These are phyloP conservation scores for Xylaria flabelliformis DNA, from an alignment of 495 filamentous ascomycete genomes.

Conservation along the genomic window DNA sequence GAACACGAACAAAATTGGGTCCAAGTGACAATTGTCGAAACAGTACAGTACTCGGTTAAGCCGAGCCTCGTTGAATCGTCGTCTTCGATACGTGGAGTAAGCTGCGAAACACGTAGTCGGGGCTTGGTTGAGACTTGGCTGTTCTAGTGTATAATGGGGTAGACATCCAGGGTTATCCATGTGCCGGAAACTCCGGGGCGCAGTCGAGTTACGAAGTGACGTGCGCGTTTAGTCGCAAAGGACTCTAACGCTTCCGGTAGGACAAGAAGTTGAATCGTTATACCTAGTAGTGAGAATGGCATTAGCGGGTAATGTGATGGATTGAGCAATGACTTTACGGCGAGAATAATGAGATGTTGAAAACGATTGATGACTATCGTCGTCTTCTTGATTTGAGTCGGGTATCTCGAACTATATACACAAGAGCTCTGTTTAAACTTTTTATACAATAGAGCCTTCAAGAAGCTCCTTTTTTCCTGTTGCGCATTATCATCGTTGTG, in stretches of 20 bases:
- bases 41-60: slow-evolving; percentile 8
- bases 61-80: neutral
- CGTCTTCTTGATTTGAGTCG: slow-evolving; percentile 19
- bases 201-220: neutral
- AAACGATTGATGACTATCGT: neutral
- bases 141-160: neutral
- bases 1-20: neutral
- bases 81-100: neutral
- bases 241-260: neutral
- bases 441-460: slow-evolving; percentile 12
- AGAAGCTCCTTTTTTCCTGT: neutral
- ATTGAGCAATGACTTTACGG: neutral
- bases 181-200: neutral
- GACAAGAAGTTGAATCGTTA: neutral
- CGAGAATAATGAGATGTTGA: neutral
- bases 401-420: slow-evolving; percentile 27
- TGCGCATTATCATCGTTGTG: neutral
- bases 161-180: neutral
- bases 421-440: slow-evolving; percentile 18
- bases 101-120: neutral
- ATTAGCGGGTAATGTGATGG: neutral
- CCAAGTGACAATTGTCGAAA: neutral
- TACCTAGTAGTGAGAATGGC: neutral
- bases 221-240: neutral
- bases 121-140: slow-evolving; percentile 1